phyloP scores from a whole-genome alignment of 1,139 yeast genomes.

The Suhomyces bribrorum region DNA sequence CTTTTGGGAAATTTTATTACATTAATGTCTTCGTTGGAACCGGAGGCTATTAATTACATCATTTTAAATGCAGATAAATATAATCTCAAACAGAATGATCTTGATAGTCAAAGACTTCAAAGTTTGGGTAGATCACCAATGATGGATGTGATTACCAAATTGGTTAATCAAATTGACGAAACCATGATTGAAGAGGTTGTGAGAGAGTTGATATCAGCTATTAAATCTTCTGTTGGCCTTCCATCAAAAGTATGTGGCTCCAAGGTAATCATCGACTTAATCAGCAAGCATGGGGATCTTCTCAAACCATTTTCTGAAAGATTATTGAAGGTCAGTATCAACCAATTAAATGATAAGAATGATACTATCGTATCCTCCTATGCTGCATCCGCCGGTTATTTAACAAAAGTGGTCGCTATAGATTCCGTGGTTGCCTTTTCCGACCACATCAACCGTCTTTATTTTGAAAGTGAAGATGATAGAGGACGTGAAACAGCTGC shows the following conservation, averaged over 20 bases:
- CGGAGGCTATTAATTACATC: constrained; percentile 83
- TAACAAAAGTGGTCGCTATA: constrained; percentile 64
- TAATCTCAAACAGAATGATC: constrained; percentile 66
- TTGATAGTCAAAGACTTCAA: constrained; percentile 77
- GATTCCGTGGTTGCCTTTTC: constrained; percentile 59
- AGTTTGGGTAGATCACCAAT: constrained; percentile 81
- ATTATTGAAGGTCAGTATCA: constrained; percentile 55
- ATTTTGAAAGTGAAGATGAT: constrained; percentile 60
- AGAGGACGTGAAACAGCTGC: constrained; percentile 57
- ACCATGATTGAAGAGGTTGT: constrained; percentile 54
- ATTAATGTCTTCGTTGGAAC: constrained; percentile 85
- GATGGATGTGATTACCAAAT: constrained; percentile 80
- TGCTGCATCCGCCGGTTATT: constrained; percentile 80
- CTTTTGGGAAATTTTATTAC: constrained; percentile 68
- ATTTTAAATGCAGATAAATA: constrained; percentile 88
- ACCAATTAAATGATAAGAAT: constrained; percentile 70
- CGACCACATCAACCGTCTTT: constrained; percentile 50
- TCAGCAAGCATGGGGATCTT: constrained; percentile 56
- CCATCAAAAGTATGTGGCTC: constrained; percentile 92
- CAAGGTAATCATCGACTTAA: constrained; percentile 66
- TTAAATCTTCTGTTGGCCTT: constrained; percentile 76
- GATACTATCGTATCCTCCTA: constrained; percentile 72
- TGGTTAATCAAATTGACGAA: constrained; percentile 61
- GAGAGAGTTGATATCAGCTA: constrained; percentile 45
- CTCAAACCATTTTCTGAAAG: constrained; percentile 63